These are phyloP conservation scores for Yamadazyma dendronema DNA, from an alignment of 1,139 yeast species.

Conservation along the genomic window DNA sequence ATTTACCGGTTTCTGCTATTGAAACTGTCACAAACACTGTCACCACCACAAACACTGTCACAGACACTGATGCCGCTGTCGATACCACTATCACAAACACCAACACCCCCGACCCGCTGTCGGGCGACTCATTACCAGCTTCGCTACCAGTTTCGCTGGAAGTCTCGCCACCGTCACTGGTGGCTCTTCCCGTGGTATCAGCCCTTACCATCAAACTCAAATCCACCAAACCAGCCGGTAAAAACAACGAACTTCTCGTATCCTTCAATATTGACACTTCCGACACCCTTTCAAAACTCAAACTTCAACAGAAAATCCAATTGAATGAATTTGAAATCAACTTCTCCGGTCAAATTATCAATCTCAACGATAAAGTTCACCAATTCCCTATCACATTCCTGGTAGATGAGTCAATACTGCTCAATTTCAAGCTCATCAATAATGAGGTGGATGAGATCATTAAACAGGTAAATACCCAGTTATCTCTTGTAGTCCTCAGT, in stretches of 20 bases:
- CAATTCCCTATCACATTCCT: constrained; percentile 33
- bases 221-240: constrained; percentile 56
- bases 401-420: constrained; percentile 31
- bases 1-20: background rate
- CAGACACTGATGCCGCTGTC: background rate
- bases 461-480: constrained; percentile 28
- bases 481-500: constrained; percentile 21
- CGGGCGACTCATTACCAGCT: too few species aligned
- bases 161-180: too few species aligned
- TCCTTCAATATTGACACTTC: constrained; percentile 58
- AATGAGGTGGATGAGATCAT: constrained; percentile 26
- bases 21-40: background rate
- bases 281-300: constrained; percentile 32
- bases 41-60: background rate
- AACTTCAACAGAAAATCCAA: constrained; percentile 11
- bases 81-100: background rate
- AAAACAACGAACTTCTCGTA: constrained; percentile 49
- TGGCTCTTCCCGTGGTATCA: constrained; percentile 22
- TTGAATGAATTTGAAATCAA: constrained; percentile 25
- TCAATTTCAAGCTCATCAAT: constrained; percentile 45
- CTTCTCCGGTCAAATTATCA: constrained; percentile 34
- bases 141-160: too few species aligned
- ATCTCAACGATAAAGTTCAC: constrained; percentile 23
- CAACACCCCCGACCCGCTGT: too few species aligned
- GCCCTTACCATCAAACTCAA: constrained; percentile 51